A percentile compares a stretch with the other conserved stretches of the same genome.
Conservation (phyloP, 108 stramenopile species). For the Fistulifera pelliculosa region DNA sequence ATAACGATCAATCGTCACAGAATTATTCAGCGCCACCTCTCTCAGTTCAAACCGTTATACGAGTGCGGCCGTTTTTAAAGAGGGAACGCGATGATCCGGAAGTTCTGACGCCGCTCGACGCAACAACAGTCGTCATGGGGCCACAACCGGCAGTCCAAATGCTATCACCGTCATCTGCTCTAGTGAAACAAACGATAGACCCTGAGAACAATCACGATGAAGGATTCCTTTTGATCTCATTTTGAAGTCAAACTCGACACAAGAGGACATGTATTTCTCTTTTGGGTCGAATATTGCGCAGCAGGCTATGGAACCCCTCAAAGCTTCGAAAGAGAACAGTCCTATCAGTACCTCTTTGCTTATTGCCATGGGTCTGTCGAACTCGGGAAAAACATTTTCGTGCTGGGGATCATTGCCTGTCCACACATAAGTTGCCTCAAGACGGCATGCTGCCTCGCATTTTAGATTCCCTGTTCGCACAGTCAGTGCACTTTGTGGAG, state of each 20-base stretch:
- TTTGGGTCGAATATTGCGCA: background rate
- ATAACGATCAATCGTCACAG: too few species aligned
- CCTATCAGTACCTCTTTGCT: conserved; percentile 5
- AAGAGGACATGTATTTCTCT: background rate
- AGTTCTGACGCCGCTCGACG: background rate
- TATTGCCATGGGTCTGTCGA: conserved; percentile 31
- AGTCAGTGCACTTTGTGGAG: conserved; percentile 27
- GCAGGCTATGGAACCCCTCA: background rate
- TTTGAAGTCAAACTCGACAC: background rate
- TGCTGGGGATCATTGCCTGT: conserved; percentile 24
- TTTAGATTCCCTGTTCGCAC: conserved; percentile 37
- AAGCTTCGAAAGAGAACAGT: conserved; percentile 15
- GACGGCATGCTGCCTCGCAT: conserved; percentile 45
- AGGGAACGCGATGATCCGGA: background rate
- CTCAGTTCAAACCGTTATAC: background rate
- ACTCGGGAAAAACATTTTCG: conserved; percentile 40
- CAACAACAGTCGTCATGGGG: background rate
- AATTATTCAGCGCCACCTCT: background rate
- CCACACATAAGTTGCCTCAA: conserved; percentile 15
- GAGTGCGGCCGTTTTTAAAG: background rate
- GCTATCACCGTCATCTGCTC: background rate
- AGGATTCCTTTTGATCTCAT: background rate
- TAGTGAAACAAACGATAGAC: background rate
- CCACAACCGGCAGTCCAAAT: background rate
- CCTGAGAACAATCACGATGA: background rate